Percentiles rank a stretch among this genome's conserved stretches.
Evolutionary conservation across 768 basidiomycete species (phyloP).

Genomic region (Hirschioporus abietinus): DNA sequence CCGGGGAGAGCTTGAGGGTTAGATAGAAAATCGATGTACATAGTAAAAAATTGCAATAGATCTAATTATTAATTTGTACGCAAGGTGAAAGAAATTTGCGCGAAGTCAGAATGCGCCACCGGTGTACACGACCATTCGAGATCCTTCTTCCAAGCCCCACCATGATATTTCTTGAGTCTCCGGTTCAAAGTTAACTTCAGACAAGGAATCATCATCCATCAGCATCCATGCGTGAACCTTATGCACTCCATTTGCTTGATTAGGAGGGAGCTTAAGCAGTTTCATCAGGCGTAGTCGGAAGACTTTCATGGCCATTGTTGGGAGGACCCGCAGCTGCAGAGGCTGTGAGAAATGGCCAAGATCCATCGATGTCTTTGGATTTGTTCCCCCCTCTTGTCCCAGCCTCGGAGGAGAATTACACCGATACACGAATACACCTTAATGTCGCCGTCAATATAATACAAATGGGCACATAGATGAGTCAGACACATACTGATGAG

Average conservation of each 20-base stretch:
- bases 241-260: slow-evolving; percentile 10
- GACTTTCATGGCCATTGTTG: slow-evolving; percentile 61
- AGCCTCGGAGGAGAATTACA: background rate
- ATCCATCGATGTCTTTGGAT: background rate
- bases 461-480: slow-evolving; percentile 34
- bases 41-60: background rate
- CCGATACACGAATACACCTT: slow-evolving; percentile 1
- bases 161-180: slow-evolving; percentile 57
- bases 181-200: slow-evolving; percentile 39
- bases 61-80: no score
- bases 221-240: slow-evolving; percentile 48
- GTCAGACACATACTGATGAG: slow-evolving; percentile 15
- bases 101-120: no score
- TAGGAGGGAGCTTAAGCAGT: slow-evolving; percentile 43
- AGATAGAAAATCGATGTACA: background rate
- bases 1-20: background rate
- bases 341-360: background rate
- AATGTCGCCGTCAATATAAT: slow-evolving; percentile 23
- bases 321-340: slow-evolving; percentile 46
- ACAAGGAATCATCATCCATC: slow-evolving; percentile 43
- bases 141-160: slow-evolving; percentile 63
- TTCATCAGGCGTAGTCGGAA: slow-evolving; percentile 47
- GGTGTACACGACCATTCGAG: slow-evolving; percentile 25
- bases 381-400: background rate
- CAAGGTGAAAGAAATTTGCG: no score